phyloP scores from a whole-genome alignment of 257 asterid species.

The Plantago major region DNA sequence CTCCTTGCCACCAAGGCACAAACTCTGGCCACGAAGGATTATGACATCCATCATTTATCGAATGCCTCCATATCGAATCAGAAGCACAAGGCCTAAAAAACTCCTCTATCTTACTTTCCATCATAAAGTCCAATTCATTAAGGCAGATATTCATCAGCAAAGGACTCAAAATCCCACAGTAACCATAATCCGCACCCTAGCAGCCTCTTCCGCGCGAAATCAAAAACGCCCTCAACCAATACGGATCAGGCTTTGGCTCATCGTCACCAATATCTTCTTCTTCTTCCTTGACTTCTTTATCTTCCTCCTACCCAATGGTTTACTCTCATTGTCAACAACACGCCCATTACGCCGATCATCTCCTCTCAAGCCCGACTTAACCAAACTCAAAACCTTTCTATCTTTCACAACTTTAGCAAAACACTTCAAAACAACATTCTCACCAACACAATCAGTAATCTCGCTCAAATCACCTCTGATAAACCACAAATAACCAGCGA shows the following conservation, averaged over 20 bases:
- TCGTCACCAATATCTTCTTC: constrained; percentile 71
- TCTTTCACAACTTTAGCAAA: constrained; percentile 62
- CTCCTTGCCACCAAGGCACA: constrained; percentile 80
- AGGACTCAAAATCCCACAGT: constrained; percentile 91
- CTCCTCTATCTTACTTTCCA: constrained; percentile 62
- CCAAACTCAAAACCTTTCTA: constrained; percentile 67
- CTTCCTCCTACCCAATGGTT: constrained; percentile 34
- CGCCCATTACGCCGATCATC: constrained; percentile 2
- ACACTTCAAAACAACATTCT: constrained; percentile 41
- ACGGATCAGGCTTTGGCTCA: constrained; percentile 93
- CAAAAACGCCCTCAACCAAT: constrained; percentile 80
- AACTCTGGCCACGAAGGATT: constrained; percentile 99
- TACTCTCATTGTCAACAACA: constrained; percentile 28
- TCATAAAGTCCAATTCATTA: constrained; percentile 62
- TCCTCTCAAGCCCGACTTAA: constrained; percentile 56
- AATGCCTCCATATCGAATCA: too few relatives aligned
- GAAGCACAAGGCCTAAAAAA: constrained; percentile 64
- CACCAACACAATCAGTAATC: constrained; percentile 38
- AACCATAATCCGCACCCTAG: constrained; percentile 65
- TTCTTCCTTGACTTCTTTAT: constrained; percentile 67
- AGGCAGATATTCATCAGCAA: constrained; percentile 66
- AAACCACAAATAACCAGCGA: constrained; percentile 97
- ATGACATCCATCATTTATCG: constrained; percentile 76
- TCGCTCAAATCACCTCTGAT: constrained; percentile 74
- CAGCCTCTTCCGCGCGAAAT: constrained; percentile 90